Evolutionary conservation across 2,329 filamentous ascomycete species (phyloP), one percentile per base, ranked within the genome.

Genomic region (Hypoxylon sp.): DNA sequence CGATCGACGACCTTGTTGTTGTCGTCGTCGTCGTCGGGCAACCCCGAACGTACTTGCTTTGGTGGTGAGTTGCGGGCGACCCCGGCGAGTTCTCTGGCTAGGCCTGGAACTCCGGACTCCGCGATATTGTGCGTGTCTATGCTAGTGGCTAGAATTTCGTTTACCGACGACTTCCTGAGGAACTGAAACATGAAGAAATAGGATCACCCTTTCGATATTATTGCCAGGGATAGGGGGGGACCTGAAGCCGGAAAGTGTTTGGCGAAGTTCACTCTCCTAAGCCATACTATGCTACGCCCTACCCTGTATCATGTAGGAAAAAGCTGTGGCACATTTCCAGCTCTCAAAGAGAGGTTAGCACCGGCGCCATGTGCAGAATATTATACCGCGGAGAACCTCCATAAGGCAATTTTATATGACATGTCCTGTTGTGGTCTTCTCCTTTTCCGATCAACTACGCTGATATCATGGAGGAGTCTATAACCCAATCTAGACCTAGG

Each of bases 21-120:
- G 53, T n/a, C 33, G 53, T 13, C 20, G 53, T n/a, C 33, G 53
- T 56, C 54, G 30, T 48, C 54, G 40, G 42, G 22, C 2, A 44
- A 14, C 55, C 13, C 55, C 42, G 40, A 10, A 35, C 8, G n/a
- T 8, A 46, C 14, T n/a, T 27, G 30, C 4, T 27, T 31, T n/a
- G 20, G 37, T 27, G 54, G 61, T 48, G 48, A n/a, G 27, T 31
- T 44, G 48, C 54, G 54, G 37, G 37, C 20, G 22, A 63, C 40
- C n/a, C 33, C 53, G 37, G 25, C 33, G 30, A 8, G 10, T 1
- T 10, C 49, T 8, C 25, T 6, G 10, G 22, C 17, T 8, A 13
- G 11, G 22, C 25, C 14, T 46, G 17, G 46, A 42, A 50, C 53
- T 22, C 27, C 46, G 46, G 61, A 57, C 8, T 46, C 20, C 46